These are phyloP conservation scores for Arctium lappa DNA, from an alignment of 129 eudicot genomes.

Conservation along the genomic window DNA sequence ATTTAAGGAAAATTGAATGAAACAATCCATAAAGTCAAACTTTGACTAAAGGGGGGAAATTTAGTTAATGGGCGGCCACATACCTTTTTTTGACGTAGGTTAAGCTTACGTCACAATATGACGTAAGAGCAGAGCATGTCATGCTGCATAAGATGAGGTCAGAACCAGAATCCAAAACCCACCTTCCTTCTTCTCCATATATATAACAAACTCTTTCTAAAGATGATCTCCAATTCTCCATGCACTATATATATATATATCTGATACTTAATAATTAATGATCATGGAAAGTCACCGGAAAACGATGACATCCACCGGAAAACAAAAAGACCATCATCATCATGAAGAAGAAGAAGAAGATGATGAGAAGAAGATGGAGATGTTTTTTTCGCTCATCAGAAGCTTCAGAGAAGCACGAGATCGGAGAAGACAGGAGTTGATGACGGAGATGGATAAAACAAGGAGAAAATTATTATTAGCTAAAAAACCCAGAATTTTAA, in stretches of 20 bases:
- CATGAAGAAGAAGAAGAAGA: background rate
- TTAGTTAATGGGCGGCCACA: background rate
- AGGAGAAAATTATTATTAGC: background rate
- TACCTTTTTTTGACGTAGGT: background rate
- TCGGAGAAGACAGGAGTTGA: slow-evolving; percentile 1
- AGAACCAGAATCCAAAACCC: background rate
- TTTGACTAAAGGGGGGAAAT: background rate
- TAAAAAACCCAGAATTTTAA: slow-evolving; percentile 2
- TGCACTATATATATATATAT: background rate
- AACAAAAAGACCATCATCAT: background rate
- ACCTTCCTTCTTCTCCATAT: background rate
- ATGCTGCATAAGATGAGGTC: background rate
- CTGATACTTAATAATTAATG: background rate
- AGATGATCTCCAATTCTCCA: background rate
- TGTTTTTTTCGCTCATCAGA: slow-evolving; percentile 31
- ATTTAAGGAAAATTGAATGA: too few relatives aligned
- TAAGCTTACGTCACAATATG: background rate
- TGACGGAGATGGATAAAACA: slow-evolving; percentile 5
- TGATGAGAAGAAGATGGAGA: slow-evolving; percentile 48
- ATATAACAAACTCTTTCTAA: background rate
- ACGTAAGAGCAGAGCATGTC: background rate
- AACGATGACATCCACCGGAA: background rate
- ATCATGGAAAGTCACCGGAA: slow-evolving; percentile 12
- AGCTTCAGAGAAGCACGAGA: slow-evolving; percentile 33
- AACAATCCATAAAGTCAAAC: background rate